Base-by-base conservation (phyloP, 805 yeast genomes). In the Starmera dryadoides region DNA sequence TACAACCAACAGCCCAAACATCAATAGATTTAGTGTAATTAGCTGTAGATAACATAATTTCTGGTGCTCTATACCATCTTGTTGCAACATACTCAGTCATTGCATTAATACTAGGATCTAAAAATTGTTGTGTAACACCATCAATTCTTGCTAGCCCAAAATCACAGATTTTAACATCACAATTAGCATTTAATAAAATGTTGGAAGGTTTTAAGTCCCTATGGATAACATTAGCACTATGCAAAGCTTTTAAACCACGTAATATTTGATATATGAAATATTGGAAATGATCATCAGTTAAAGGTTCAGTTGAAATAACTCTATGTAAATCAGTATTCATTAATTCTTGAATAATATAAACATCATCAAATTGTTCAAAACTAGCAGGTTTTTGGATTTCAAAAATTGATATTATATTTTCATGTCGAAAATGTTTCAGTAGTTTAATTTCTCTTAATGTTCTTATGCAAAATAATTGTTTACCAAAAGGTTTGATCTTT, bases 51-150 rank as follows among this genome's bases (percentile, higher is more conserved):
- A 91, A 71, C 98, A 91, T 91, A 58, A 91, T 88, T 53, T 91
- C 98, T 0, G 98, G 98, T 1, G 98, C 98, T 41, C 98, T 71
- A 61, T 91, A 91, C 97, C 98, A 91, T 48, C 98, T 69, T 4
- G 98, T 91, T 9, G 98, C 98, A 33, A 91, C 98, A 58, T 91
- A 91, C 61, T 91, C 98, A 3, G 98, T 91, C 95, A 91, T 83
- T 58, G 79, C 80, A 5, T 86, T 77, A 73, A 55, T 79, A 80
- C 53, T 79, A 81, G 40, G 66, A 67, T 42, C 75, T 68, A 29
- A 86, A 77, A 42, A 77, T 17, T 79, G 64, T 42, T 85, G 41
- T 31, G 17, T 28, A 46, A 41, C 52, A 11, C 53, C 58, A 19
- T 59, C 63, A 31, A 65, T 61, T 37, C 73, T 66, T 2, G 98